These are phyloP conservation scores for Phytophthora chlamydospora DNA, from an alignment of 352 stramenopile genomes.

Conservation along the genomic window DNA sequence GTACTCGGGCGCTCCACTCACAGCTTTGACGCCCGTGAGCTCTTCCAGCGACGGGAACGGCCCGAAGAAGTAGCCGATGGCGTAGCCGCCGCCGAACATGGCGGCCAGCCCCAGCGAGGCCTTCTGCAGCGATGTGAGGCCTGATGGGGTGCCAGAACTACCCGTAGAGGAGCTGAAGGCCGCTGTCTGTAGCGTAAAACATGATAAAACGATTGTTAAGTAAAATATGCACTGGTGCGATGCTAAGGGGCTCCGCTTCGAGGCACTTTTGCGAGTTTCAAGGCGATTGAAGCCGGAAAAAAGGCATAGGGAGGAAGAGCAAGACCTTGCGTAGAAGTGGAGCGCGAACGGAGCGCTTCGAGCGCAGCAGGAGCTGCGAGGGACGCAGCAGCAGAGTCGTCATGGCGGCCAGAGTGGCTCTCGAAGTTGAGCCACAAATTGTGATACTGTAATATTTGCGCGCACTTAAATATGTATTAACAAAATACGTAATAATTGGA, in stretches of 20 bases:
- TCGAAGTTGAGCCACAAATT: constrained; percentile 18
- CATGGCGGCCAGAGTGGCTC: constrained; percentile 4
- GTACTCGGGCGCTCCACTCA: constrained; percentile 40
- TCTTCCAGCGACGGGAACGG: constrained; percentile 70
- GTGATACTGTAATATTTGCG: background rate
- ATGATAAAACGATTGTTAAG: background rate
- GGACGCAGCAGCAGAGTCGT: constrained; percentile 30
- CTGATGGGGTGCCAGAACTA: constrained; percentile 10
- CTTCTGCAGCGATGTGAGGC: constrained; percentile 51
- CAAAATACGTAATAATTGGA: too few species aligned
- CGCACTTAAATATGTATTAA: too few species aligned
- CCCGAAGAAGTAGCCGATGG: constrained; percentile 72
- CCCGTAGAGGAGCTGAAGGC: constrained; percentile 39
- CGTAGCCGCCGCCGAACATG: constrained; percentile 69
- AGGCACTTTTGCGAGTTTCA: background rate
- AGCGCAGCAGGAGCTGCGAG: constrained; percentile 27
- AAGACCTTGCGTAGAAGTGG: constrained; percentile 20
- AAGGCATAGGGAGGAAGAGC: background rate
- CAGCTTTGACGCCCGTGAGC: constrained; percentile 49
- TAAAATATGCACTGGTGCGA: too few species aligned
- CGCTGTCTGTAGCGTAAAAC: constrained; percentile 9
- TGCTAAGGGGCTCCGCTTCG: too few species aligned
- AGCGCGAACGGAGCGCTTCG: constrained; percentile 9
- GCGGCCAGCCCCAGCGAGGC: constrained; percentile 52
- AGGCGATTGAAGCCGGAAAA: background rate